Base-by-base conservation (phyloP, 2,329 filamentous ascomycete species). In the Scytalidium lignicola region DNA sequence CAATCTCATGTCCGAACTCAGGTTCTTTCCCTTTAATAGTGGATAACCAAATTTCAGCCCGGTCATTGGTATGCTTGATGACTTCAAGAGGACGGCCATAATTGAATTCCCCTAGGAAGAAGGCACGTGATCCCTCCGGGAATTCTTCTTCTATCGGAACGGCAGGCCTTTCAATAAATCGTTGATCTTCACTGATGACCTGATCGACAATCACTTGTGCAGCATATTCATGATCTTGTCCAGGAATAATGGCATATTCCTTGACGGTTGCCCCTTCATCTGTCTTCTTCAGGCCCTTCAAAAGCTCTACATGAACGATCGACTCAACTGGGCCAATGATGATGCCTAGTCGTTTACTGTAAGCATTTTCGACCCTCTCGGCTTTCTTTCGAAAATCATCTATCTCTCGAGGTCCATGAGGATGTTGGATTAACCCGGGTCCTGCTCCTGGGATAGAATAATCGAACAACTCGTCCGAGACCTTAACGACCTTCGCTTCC, bases 391-490 rank as follows among this genome's bases (percentile, higher is more conserved):
- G 82, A 79, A 88, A 99, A 32, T 91, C 82, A 32, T 86, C 81
- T 47, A 93, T 90, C 48, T 95, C 88, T 49, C 80, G 78, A 18
- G 84, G 82, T 20, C 76, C 78, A 65, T 96, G 90, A 18, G 90
- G 84, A 32, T 75, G 80, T 43, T 83, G 75, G 18, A 86, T 68
- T 28, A 91, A 74, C 43, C 86, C 81, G 37, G 66, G 67, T 51
- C 82, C 81, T 53, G 83, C 77, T 28, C 83, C 75, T 1, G 85
- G 78, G 29, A 93, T 73, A 17, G 83, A 75, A 63, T 96, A 99
- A 60, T 88, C 86, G 65, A 97, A 97, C 22, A 97, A 75, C 66
- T 97, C 92, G 64, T 99, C 93, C 1, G 90, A 92, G 1, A 97
- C 88, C 48, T 84, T 85, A 46, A 89, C 78, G 23, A 99, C 84